phyloP scores from a whole-genome alignment of 208 protist genomes.

The Phytomonas serpens region DNA sequence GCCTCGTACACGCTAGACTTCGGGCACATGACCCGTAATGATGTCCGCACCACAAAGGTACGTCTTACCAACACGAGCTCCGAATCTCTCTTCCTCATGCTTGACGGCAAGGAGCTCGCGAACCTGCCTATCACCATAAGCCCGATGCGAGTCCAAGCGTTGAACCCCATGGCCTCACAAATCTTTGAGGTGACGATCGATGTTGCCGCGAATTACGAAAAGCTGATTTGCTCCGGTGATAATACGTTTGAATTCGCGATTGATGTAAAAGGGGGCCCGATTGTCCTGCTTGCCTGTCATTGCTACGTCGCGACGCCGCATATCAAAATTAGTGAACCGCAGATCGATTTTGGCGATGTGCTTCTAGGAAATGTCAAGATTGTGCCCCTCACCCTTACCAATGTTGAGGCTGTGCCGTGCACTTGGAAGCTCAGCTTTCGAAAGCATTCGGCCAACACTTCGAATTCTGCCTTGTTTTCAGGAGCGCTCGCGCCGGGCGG shows the following conservation, averaged over 20 bases:
- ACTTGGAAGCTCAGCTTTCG: conserved; percentile 75
- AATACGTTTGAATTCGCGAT: conserved; percentile 75
- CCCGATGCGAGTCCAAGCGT: conserved; percentile 67
- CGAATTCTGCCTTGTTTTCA: neutral
- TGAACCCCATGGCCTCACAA: conserved; percentile 40
- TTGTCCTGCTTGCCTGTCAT: conserved; percentile 69
- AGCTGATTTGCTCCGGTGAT: conserved; percentile 23
- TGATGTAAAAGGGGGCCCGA: conserved; percentile 79
- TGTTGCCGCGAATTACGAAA: conserved; percentile 17
- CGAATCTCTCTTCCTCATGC: conserved; percentile 44
- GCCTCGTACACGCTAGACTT: conserved; percentile 90
- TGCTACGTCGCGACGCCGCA: conserved; percentile 90
- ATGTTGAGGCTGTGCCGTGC: conserved; percentile 83
- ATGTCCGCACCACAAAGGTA: conserved; percentile 67
- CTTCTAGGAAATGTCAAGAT: conserved; percentile 76
- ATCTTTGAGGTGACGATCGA: conserved; percentile 54
- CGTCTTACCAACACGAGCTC: conserved; percentile 81
- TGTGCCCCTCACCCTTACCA: conserved; percentile 76
- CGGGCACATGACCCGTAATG: conserved; percentile 89
- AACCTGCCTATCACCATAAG: conserved; percentile 50
- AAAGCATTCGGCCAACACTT: conserved; percentile 14
- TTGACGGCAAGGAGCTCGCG: conserved; percentile 73
- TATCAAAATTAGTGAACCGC: conserved; percentile 46
- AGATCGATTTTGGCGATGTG: conserved; percentile 86
- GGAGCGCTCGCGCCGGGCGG: neutral